phyloP scores from a whole-genome alignment of 2,329 filamentous ascomycete genomes.

The Aspergillus hortae region DNA sequence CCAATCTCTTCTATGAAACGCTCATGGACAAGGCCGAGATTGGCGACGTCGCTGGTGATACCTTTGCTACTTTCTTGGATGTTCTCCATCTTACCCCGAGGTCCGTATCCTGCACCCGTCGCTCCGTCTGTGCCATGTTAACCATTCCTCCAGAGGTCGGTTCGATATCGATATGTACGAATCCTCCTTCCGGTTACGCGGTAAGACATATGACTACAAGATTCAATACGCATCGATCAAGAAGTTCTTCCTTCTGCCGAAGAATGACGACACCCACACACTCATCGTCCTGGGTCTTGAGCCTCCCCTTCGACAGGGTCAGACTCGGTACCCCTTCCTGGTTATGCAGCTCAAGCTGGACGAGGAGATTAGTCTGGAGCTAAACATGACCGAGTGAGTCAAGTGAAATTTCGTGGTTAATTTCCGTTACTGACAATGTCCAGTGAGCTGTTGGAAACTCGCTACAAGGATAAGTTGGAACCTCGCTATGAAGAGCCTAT shows the following conservation, averaged over 20 bases:
- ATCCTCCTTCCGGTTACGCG: constrained; percentile 89
- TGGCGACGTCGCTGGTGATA: constrained; percentile 97
- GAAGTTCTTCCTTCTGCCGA: constrained; percentile 97
- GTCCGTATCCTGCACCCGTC: constrained; percentile 42
- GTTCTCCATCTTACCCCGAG: constrained; percentile 94
- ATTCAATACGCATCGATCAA: constrained; percentile 97
- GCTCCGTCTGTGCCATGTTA: constrained; percentile 14
- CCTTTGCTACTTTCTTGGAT: constrained; percentile 94
- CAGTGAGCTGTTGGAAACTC: constrained; percentile 69
- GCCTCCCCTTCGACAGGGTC: constrained; percentile 90
- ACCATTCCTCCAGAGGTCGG: constrained; percentile 66
- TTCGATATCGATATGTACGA: constrained; percentile 99
- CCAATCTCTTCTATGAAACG: constrained; percentile 96
- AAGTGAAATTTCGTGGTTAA: neutral
- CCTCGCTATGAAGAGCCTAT: constrained; percentile 90
- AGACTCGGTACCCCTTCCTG: constrained; percentile 95
- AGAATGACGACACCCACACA: constrained; percentile 95
- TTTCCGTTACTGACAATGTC: constrained; percentile 9
- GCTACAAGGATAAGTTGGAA: constrained; percentile 87
- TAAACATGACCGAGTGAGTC: constrained; percentile 80
- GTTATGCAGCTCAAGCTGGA: constrained; percentile 99
- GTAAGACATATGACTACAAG: constrained; percentile 99
- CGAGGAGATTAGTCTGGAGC: constrained; percentile 91
- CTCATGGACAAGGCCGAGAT: constrained; percentile 99
- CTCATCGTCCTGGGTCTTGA: constrained; percentile 94